phyloP scores from a whole-genome alignment of 805 yeast genomes.

The Cephaloascus albidus region DNA sequence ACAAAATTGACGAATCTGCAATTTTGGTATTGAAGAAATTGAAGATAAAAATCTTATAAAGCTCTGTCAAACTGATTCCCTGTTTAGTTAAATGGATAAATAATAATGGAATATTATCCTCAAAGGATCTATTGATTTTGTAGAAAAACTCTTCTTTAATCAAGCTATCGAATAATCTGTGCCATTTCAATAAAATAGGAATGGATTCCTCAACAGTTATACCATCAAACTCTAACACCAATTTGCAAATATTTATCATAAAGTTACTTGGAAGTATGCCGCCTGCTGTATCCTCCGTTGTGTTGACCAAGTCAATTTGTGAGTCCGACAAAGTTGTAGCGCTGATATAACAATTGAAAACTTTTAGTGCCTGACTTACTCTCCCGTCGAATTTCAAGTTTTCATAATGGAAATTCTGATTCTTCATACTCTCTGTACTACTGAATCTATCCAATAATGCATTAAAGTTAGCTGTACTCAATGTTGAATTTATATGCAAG shows the following conservation, averaged over 20 bases:
- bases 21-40: slow-evolving; percentile 11
- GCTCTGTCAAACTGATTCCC: slow-evolving; percentile 18
- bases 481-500: neutral
- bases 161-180: slow-evolving; percentile 14
- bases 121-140: slow-evolving; percentile 24
- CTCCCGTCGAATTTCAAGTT: neutral
- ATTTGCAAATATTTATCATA: neutral
- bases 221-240: neutral
- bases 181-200: slow-evolving; percentile 16
- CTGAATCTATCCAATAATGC: neutral
- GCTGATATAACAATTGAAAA: neutral
- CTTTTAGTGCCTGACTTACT: neutral
- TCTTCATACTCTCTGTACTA: neutral
- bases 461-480: neutral
- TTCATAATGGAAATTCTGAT: neutral
- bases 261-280: neutral
- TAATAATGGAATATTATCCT: slow-evolving; percentile 16
- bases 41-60: slow-evolving; percentile 11
- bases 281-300: neutral
- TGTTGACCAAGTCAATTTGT: neutral
- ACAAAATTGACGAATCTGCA: slow-evolving; percentile 1
- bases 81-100: slow-evolving; percentile 24
- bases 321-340: neutral
- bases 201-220: neutral
- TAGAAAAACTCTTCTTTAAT: slow-evolving; percentile 23